phyloP scores from a whole-genome alignment of 2,329 filamentous ascomycete genomes.

The Fusarium dlaminii region DNA sequence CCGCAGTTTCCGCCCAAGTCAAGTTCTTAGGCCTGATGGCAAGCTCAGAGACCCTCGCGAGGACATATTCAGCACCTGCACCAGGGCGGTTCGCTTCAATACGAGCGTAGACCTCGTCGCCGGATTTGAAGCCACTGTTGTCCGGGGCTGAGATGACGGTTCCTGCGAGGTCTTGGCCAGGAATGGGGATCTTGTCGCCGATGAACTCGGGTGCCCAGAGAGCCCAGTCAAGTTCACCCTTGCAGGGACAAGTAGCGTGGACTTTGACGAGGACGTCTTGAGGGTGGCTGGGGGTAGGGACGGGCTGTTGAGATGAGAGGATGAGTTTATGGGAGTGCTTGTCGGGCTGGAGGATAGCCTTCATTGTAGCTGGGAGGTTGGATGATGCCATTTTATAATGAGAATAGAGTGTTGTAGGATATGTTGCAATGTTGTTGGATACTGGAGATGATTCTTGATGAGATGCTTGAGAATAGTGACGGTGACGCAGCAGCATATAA shows the following conservation, averaged over 20 bases:
- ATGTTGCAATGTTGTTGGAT: neutral
- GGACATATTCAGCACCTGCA: conserved; percentile 12
- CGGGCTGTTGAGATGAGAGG: neutral
- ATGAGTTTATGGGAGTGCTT: conserved; percentile 26
- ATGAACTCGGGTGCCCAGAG: conserved; percentile 33
- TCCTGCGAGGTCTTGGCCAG: conserved; percentile 52
- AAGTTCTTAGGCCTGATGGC: conserved; percentile 47
- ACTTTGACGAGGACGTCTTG: conserved; percentile 47
- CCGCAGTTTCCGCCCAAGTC: conserved; percentile 49
- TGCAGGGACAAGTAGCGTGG: conserved; percentile 46
- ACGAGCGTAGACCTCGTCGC: conserved; percentile 27
- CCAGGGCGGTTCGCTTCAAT: conserved; percentile 23
- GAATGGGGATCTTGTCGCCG: conserved; percentile 40
- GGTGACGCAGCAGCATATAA: neutral
- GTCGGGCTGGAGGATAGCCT: conserved; percentile 21
- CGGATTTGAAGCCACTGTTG: conserved; percentile 33
- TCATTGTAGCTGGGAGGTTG: conserved; percentile 15
- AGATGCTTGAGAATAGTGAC: too few relatives aligned
- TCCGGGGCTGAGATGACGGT: conserved; percentile 46
- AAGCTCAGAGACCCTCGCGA: conserved; percentile 42
- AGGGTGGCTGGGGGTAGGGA: conserved; percentile 35
- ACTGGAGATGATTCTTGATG: neutral
- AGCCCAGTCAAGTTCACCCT: conserved; percentile 47
- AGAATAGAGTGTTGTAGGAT: rapidly evolving
- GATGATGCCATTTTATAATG: neutral